Evolutionary conservation across 352 stramenopile genomes (phyloP), one percentile per base, ranked within the genome.

Genomic region (Phytophthora megakarya): DNA sequence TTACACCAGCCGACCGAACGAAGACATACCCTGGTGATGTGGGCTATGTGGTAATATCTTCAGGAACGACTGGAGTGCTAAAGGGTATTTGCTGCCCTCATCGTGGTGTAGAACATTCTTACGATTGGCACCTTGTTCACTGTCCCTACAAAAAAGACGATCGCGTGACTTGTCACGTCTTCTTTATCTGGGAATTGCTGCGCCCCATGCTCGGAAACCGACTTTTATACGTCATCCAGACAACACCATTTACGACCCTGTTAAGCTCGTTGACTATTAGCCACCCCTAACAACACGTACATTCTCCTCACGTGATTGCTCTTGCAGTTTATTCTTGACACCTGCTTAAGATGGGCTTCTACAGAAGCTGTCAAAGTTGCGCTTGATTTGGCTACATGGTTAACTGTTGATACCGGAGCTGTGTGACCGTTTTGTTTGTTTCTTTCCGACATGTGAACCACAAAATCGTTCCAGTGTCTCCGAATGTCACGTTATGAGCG

Each of bases 171-270:
- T 97, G 86, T 45, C 94, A 97, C 61, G 92, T 98, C 18, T 98
- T 98, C 67, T 98, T 98, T 59, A 90, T 98, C 3, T 98, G 95
- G 95, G 95, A 98, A 57, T 68, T 96, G 43, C 70, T 98, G 13
- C 85, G 93, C 6, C 91, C 95, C 23, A 79, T 98, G 60, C 84
- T 98, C 30, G 78, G 88, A 30, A 97, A 96, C 59, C 76, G 81
- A 54, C 83, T 87, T n/a, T 76, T 97, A 32, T 92, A 97, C 52
- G 74, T 97, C 56, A 97, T 98, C 93, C 92, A 6, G 89, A 97
- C 54, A 89, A 96, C 55, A 84, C 84, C 28, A 96, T 98, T 55
- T 98, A 97, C 69, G 92, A 98, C 70, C 92, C 92, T 19, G 46
- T 81, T 18, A 78, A 81, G 9, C 77, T 98, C 13, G 86, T 93